phyloP scores from a whole-genome alignment of 2,329 filamentous ascomycete genomes.

The Claviceps fusiformis region DNA sequence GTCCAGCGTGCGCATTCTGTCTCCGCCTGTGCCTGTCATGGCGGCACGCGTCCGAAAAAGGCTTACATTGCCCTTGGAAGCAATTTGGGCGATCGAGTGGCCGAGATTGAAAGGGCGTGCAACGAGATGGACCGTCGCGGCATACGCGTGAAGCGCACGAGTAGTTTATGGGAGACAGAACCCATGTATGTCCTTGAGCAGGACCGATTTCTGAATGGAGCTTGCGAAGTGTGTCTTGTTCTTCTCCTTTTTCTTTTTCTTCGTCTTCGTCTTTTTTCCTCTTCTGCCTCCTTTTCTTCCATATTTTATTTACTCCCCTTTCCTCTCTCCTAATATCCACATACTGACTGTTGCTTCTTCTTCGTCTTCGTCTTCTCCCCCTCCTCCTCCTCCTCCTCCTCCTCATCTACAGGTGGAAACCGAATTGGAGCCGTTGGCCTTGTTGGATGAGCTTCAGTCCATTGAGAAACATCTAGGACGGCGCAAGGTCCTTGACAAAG shows the following conservation, averaged over 20 bases:
- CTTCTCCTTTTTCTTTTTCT: neutral
- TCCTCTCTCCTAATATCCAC: neutral
- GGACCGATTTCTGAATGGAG: slow-evolving; percentile 78
- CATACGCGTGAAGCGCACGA: slow-evolving; percentile 67
- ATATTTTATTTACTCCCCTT: no score
- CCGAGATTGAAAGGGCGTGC: slow-evolving; percentile 75
- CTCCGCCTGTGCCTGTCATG: slow-evolving; percentile 24
- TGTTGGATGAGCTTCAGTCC: slow-evolving; percentile 68
- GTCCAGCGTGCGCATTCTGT: slow-evolving; percentile 12
- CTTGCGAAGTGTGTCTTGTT: slow-evolving; percentile 54
- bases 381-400: no score
- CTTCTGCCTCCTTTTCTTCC: neutral
- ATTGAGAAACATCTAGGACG: slow-evolving; percentile 74
- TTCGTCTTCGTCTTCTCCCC: no score
- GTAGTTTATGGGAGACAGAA: slow-evolving; percentile 83
- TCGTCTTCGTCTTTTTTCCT: neutral
- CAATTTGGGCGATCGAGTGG: slow-evolving; percentile 77
- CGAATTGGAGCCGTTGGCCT: slow-evolving; percentile 53
- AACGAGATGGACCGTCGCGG: slow-evolving; percentile 58
- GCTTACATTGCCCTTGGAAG: slow-evolving; percentile 85
- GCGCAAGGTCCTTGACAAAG: slow-evolving; percentile 79
- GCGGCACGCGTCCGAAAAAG: slow-evolving; percentile 22
- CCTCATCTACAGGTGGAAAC: slow-evolving; percentile 57
- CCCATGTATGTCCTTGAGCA: slow-evolving; percentile 96
- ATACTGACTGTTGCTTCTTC: neutral